Base-by-base conservation (phyloP, 305 asterid species). In the Plantago coronopus region DNA sequence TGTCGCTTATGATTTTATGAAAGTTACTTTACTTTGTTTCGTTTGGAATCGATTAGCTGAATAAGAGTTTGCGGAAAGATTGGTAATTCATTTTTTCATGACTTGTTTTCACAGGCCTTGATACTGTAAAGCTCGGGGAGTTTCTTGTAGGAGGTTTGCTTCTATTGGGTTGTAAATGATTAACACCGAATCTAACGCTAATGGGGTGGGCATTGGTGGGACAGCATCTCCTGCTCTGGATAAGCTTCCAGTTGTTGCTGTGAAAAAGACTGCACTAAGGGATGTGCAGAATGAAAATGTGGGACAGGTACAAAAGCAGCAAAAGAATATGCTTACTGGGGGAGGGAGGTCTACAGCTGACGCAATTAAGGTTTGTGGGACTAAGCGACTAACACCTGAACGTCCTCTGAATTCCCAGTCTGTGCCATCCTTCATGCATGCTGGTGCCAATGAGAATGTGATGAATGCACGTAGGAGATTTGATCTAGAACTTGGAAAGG, bases 401-500 rank as follows among this genome's bases (percentile, higher is more conserved):
- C 78, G 77, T 48, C 94, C 91, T 69, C 74, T 78, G 42, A 81
- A 64, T 59, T 73, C 91, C 60, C 83, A 74, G 67, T 61, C 76
- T 48, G 76, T 76, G 25, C 75, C 76, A 19, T 72, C 71, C 69
- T 53, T 77, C 68, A 61, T 75, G 58, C 74, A 71, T 63, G 72
- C 68, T 70, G 87, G 77, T 46, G 62, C 79, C 45, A 84, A 79
- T 59, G 95, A 87, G 63, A 85, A 84, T 69, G 78, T 89, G 55
- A 72, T 87, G 85, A 87, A 87, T 21, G 95, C 84, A 1, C 86
- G 94, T 17, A 78, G 95, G 80, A 83, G 97, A 63, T 75, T 89
- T 64, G 97, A 87, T n/a, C 73, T 84, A 60, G 97, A 89, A 71
- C 84, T 91, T 42, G 97, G 96, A 20, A 76, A 68, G 57, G 96